Percentiles rank a stretch among this genome's conserved stretches.
These are phyloP conservation scores for Entonaema liquescens DNA, from an alignment of 495 filamentous ascomycete species.

Conservation along the genomic window DNA sequence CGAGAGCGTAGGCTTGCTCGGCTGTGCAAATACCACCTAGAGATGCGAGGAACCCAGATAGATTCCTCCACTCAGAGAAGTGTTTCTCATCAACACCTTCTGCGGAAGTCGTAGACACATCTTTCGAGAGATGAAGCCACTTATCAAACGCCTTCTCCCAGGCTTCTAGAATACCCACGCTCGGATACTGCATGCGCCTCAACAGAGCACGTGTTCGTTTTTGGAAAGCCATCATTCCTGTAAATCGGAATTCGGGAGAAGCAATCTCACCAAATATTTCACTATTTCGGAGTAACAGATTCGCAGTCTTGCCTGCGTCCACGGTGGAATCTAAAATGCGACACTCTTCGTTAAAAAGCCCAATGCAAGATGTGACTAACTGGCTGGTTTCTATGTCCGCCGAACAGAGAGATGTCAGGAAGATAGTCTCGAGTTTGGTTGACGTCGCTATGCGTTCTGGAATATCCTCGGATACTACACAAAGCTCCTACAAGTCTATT, in stretches of 20 bases:
- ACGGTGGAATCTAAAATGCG: constrained; percentile 60
- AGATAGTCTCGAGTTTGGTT: constrained; percentile 64
- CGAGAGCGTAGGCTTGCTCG: constrained; percentile 59
- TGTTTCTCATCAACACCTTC: constrained; percentile 61
- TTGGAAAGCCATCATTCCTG: constrained; percentile 71
- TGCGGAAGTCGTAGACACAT: constrained; percentile 59
- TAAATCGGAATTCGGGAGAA: constrained; percentile 68
- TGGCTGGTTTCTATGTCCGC: constrained; percentile 69
- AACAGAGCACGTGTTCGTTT: constrained; percentile 66
- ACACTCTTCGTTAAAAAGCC: constrained; percentile 69
- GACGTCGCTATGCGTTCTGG: constrained; percentile 59
- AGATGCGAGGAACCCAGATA: constrained; percentile 71
- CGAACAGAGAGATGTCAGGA: constrained; percentile 69
- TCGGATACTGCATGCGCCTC: constrained; percentile 67
- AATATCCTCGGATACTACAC: constrained; percentile 57
- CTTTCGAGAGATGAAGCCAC: constrained; percentile 67
- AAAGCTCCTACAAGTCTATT: constrained; percentile 52
- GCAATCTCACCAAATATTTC: constrained; percentile 69
- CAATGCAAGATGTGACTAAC: constrained; percentile 67
- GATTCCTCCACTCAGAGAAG: constrained; percentile 71
- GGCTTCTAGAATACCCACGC: constrained; percentile 66
- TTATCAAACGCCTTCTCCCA: constrained; percentile 70
- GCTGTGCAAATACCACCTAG: constrained; percentile 73
- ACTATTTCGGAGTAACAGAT: constrained; percentile 65
- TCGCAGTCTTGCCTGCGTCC: constrained; percentile 56